Conservation (phyloP, 2,329 filamentous ascomycete species). For the Aurifilum marmelostoma region DNA sequence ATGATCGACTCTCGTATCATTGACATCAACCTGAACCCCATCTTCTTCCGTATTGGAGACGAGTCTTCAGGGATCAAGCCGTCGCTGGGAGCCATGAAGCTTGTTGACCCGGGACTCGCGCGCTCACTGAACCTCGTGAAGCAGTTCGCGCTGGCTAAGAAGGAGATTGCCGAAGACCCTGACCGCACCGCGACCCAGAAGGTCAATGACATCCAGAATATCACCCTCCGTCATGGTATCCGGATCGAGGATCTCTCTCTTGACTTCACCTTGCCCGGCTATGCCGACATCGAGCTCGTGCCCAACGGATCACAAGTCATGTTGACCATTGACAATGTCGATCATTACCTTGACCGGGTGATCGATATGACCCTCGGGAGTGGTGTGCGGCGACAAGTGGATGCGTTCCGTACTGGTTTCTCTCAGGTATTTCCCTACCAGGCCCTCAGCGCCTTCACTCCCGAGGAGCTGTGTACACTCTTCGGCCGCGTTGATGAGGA, state of each 20-base stretch:
- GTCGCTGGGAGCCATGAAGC: slow-evolving; percentile 85
- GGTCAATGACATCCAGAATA: slow-evolving; percentile 66
- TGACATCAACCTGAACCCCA: slow-evolving; percentile 95
- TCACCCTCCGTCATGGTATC: slow-evolving; percentile 71
- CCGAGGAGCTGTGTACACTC: slow-evolving; percentile 90
- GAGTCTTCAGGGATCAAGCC: slow-evolving; percentile 69
- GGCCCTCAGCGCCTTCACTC: slow-evolving; percentile 89
- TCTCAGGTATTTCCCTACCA: slow-evolving; percentile 96
- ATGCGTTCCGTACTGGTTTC: slow-evolving; percentile 89
- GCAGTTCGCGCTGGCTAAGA: slow-evolving; percentile 82
- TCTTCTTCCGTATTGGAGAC: slow-evolving; percentile 93
- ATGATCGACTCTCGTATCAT: slow-evolving; percentile 99
- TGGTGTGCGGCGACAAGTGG: slow-evolving; percentile 85
- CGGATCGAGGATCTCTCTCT: slow-evolving; percentile 84
- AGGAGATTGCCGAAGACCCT: slow-evolving; percentile 73
- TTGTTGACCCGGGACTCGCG: slow-evolving; percentile 84
- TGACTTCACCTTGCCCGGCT: slow-evolving; percentile 94
- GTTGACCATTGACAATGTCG: slow-evolving; percentile 92
- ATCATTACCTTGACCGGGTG: slow-evolving; percentile 82
- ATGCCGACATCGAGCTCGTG: slow-evolving; percentile 82
- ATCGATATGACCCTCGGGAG: slow-evolving; percentile 89
- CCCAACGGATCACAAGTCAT: slow-evolving; percentile 72
- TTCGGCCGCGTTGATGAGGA: slow-evolving; percentile 94
- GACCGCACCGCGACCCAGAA: slow-evolving; percentile 71
- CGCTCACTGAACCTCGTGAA: slow-evolving; percentile 85